Evolutionary conservation across 1,284 basidiomycete species (phyloP).

Genomic region (Pyrrhoderma noxium): DNA sequence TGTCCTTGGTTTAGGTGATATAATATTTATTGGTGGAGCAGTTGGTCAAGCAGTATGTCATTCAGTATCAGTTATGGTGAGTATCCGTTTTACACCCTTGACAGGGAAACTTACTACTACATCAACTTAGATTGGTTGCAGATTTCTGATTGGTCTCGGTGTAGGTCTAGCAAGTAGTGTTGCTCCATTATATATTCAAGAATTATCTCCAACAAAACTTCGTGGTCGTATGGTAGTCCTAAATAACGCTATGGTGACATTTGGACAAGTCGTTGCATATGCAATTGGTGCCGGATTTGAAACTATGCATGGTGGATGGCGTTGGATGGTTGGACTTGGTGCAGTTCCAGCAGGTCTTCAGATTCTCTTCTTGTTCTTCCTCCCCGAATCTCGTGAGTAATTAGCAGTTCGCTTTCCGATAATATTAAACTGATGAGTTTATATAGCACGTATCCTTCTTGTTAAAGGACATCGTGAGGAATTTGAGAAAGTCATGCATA

Average conservation of each 20-base stretch:
- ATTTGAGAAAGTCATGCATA: slow-evolving; percentile 48
- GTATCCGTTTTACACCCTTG: slow-evolving; percentile 19
- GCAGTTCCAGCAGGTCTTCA: slow-evolving; percentile 63
- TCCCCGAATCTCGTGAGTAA: slow-evolving; percentile 70
- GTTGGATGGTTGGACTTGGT: slow-evolving; percentile 79
- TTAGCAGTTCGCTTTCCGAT: neutral
- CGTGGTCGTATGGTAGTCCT: slow-evolving; percentile 72
- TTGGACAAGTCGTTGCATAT: slow-evolving; percentile 74
- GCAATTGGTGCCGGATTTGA: slow-evolving; percentile 71
- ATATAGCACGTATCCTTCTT: slow-evolving; percentile 63
- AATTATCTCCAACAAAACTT: slow-evolving; percentile 69
- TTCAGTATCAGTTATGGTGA: slow-evolving; percentile 64
- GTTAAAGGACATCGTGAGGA: slow-evolving; percentile 42
- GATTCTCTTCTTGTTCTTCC: slow-evolving; percentile 49
- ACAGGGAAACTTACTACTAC: no score
- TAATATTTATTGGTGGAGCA: slow-evolving; percentile 73
- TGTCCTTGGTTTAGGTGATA: slow-evolving; percentile 64
- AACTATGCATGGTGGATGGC: slow-evolving; percentile 59
- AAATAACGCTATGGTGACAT: slow-evolving; percentile 34
- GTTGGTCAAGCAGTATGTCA: slow-evolving; percentile 60
- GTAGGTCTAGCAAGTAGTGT: slow-evolving; percentile 73
- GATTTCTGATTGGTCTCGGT: slow-evolving; percentile 67
- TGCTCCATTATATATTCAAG: slow-evolving; percentile 78
- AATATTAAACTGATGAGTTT: neutral
- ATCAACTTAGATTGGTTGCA: slow-evolving; percentile 51